Conservation (phyloP, 352 stramenopile genomes). For the Globisporangium nagaii region DNA sequence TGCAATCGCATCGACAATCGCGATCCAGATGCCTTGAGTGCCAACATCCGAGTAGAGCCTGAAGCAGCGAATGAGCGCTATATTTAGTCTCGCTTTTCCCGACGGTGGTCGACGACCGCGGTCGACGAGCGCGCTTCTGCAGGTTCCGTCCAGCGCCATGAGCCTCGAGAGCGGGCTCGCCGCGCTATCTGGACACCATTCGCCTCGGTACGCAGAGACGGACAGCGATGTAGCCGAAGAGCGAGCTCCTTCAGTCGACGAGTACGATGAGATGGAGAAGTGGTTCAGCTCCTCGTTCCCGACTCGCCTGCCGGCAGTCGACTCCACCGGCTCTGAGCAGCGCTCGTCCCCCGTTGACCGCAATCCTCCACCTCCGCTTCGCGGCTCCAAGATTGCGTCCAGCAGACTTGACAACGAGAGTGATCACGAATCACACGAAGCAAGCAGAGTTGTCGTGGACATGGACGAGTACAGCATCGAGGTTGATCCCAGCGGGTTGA, state of each 20-base stretch:
- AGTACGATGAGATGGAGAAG: not conserved
- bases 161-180: not conserved
- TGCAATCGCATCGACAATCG: too few relatives aligned
- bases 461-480: not conserved
- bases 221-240: not conserved
- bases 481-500: not conserved
- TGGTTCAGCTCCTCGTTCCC: not conserved
- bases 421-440: not conserved
- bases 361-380: too few relatives aligned
- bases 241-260: not conserved
- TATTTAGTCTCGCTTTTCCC: not conserved
- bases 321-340: not conserved
- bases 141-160: not conserved
- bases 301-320: not conserved
- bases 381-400: not conserved
- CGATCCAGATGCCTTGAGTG: too few relatives aligned
- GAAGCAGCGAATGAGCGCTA: not conserved
- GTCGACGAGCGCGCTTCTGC: not conserved
- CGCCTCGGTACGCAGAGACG: not conserved
- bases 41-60: too few relatives aligned
- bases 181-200: not conserved
- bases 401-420: too few relatives aligned
- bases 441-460: not conserved
- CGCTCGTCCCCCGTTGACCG: not conserved
- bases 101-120: too few relatives aligned